Conservation (phyloP, 805 yeast genomes). For the Wickerhamiella shivajii region DNA sequence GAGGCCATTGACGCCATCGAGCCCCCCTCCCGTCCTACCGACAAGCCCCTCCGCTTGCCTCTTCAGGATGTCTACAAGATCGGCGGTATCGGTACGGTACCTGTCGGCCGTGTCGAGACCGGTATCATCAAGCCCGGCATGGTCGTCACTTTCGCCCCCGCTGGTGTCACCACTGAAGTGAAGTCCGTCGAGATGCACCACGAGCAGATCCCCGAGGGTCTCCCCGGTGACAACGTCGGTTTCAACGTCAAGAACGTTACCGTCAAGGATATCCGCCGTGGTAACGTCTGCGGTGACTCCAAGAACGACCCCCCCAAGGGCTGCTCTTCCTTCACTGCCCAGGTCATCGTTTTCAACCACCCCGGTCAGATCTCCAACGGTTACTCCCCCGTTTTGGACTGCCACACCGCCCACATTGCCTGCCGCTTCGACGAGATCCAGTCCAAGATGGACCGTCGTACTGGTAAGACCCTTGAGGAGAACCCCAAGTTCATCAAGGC, state of each 20-base stretch:
- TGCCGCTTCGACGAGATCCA: constrained; percentile 69
- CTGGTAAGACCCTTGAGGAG: constrained; percentile 84
- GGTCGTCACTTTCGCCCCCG: constrained; percentile 81
- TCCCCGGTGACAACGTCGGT: constrained; percentile 86
- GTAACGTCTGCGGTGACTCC: constrained; percentile 86
- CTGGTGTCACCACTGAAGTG: constrained; percentile 80
- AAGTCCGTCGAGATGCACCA: constrained; percentile 85
- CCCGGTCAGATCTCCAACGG: constrained; percentile 87
- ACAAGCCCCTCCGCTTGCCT: constrained; percentile 80
- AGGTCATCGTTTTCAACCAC: constrained; percentile 78
- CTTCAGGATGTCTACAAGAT: constrained; percentile 87
- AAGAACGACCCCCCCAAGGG: constrained; percentile 79
- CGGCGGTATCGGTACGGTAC: constrained; percentile 86
- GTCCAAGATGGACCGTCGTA: constrained; percentile 81
- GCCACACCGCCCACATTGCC: constrained; percentile 90
- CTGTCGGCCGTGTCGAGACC: constrained; percentile 89
- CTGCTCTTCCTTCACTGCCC: constrained; percentile 68
- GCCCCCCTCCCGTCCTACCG: constrained; percentile 68
- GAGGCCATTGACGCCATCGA: constrained; percentile 76
- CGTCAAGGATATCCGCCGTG: constrained; percentile 80
- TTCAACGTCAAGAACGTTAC: constrained; percentile 85
- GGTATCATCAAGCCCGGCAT: constrained; percentile 86
- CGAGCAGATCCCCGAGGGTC: constrained; percentile 63
- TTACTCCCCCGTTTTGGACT: constrained; percentile 81
- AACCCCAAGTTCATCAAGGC: constrained; percentile 87